Evolutionary conservation across 306 rosid species (phyloP).

Genomic region (Castanea mollissima): DNA sequence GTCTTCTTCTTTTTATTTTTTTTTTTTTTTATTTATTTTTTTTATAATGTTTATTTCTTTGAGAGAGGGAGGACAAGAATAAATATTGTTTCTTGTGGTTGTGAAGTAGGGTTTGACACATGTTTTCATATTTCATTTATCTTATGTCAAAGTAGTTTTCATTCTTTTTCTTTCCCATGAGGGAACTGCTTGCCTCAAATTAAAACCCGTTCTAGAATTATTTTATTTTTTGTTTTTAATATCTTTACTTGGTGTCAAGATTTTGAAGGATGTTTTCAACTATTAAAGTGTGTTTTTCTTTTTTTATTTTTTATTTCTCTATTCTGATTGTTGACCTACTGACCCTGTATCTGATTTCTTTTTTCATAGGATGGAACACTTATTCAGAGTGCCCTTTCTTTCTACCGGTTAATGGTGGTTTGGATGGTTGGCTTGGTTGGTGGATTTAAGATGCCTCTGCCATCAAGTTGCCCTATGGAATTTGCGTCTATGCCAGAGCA

Average conservation of each 20-base stretch:
- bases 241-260: neutral
- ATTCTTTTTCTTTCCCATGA: neutral
- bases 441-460: constrained; percentile 96
- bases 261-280: neutral
- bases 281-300: neutral
- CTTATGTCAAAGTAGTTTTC: neutral
- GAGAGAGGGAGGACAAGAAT: neutral
- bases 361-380: constrained; percentile 68
- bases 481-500: constrained; percentile 96
- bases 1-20: neutral
- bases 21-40: neutral
- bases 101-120: neutral
- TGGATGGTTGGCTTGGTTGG: constrained; percentile 97
- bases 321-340: constrained; percentile 9
- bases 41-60: neutral
- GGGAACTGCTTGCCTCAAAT: neutral
- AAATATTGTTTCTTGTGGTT: neutral
- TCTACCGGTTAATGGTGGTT: constrained; percentile 83
- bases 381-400: constrained; percentile 75
- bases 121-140: neutral
- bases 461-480: constrained; percentile 71
- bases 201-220: neutral
- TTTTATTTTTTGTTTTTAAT: neutral
- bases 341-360: constrained; percentile 15
- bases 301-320: neutral